phyloP scores from a whole-genome alignment of 176 grass and related monocot genomes.

The Oryza brachyantha region DNA sequence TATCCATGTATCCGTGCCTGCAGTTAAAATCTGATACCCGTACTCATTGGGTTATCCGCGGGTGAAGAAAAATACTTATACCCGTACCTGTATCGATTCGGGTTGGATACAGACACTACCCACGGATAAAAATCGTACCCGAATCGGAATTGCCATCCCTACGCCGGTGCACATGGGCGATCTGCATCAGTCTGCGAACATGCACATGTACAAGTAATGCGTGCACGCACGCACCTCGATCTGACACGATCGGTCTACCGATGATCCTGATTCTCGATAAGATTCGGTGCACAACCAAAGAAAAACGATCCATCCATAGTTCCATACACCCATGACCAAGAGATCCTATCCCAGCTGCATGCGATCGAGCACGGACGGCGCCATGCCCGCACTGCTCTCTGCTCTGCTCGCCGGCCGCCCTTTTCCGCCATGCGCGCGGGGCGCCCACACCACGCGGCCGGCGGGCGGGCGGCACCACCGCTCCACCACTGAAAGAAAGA shows the following conservation, averaged over 20 bases:
- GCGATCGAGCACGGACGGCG: no score
- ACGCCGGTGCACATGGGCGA: neutral
- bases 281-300: conserved; percentile 29
- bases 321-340: no score
- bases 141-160: no score
- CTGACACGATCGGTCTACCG: neutral
- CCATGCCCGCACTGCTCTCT: no score
- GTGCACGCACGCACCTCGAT: neutral
- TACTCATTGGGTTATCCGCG: no score
- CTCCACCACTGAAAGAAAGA: neutral
- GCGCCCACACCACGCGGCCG: neutral
- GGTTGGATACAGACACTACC: no score
- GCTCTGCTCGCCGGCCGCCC: neutral
- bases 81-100: no score
- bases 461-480: neutral
- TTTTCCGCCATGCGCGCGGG: neutral
- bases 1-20: no score
- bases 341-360: conserved; percentile 18
- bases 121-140: no score
- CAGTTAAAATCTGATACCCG: no score
- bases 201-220: neutral
- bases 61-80: no score
- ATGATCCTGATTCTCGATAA: conserved; percentile 33
- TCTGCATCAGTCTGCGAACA: neutral
- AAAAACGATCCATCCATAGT: neutral